Evolutionary conservation across 495 filamentous ascomycete genomes (phyloP).

Genomic region (Aspergillus coremiiformis): DNA sequence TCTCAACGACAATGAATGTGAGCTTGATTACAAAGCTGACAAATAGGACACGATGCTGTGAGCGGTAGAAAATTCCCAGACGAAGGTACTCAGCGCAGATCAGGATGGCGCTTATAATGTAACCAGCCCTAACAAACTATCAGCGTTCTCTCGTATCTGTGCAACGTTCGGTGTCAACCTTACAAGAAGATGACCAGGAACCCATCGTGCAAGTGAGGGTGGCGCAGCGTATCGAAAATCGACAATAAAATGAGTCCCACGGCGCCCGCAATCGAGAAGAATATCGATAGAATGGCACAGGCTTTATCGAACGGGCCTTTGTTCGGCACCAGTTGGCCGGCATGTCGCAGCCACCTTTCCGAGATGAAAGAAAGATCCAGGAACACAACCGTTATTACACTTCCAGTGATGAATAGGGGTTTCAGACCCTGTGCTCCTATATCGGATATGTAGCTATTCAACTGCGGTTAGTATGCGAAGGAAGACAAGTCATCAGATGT

Average conservation of each 20-base stretch:
- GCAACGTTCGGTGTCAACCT: slow-evolving; percentile 15
- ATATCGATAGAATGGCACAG: slow-evolving; percentile 58
- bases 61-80: slow-evolving; percentile 66
- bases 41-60: slow-evolving; percentile 60
- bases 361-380: slow-evolving; percentile 74
- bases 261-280: slow-evolving; percentile 70
- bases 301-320: slow-evolving; percentile 59
- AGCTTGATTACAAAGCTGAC: slow-evolving; percentile 78
- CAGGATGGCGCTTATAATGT: slow-evolving; percentile 72
- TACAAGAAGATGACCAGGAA: slow-evolving; percentile 81
- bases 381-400: slow-evolving; percentile 69
- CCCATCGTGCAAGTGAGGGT: slow-evolving; percentile 60
- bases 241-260: slow-evolving; percentile 71
- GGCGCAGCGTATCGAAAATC: slow-evolving; percentile 69
- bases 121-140: slow-evolving; percentile 30
- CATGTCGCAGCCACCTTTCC: slow-evolving; percentile 78
- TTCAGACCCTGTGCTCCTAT: slow-evolving; percentile 68
- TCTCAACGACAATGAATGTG: slow-evolving; percentile 68
- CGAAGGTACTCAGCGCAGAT: slow-evolving; percentile 84
- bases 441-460: slow-evolving; percentile 59
- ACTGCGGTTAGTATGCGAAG: background rate
- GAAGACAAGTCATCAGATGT: slow-evolving; percentile 2
- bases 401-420: slow-evolving; percentile 81
- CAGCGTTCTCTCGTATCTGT: background rate
- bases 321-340: slow-evolving; percentile 64